phyloP scores from a whole-genome alignment of 495 filamentous ascomycete species.

The Xylona heveae region DNA sequence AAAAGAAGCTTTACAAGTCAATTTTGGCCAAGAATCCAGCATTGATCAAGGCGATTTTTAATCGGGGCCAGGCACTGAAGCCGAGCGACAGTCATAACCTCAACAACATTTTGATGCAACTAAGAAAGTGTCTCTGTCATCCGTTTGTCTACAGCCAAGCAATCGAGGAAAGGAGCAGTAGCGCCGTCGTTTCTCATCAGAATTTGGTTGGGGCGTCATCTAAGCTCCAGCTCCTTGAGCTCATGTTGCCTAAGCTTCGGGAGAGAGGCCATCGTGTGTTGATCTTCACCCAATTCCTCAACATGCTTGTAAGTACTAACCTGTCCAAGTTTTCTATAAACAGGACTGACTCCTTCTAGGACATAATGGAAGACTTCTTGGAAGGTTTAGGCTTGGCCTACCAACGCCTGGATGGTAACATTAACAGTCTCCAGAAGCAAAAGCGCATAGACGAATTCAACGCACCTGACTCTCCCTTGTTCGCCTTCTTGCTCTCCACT shows the following conservation, averaged over 20 bases:
- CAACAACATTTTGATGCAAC: constrained; percentile 87
- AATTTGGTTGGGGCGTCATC: constrained; percentile 81
- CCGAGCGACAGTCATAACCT: constrained; percentile 51
- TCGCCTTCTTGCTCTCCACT: constrained; percentile 82
- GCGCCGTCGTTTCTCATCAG: constrained; percentile 32
- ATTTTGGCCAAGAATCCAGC: constrained; percentile 77
- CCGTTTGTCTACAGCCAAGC: constrained; percentile 79
- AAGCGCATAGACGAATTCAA: constrained; percentile 88
- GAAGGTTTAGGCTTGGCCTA: constrained; percentile 43
- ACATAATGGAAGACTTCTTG: constrained; percentile 82
- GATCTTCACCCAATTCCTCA: constrained; percentile 90
- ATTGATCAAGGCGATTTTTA: constrained; percentile 73
- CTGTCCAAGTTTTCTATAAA: no score
- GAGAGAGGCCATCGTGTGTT: constrained; percentile 81
- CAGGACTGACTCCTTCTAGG: constrained; percentile 11
- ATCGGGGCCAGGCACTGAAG: constrained; percentile 26
- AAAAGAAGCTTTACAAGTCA: constrained; percentile 86
- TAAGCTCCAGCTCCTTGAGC: constrained; percentile 67
- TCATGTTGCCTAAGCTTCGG: constrained; percentile 79
- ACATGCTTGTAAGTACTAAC: constrained; percentile 37
- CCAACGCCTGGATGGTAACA: constrained; percentile 68
- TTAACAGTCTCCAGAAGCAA: constrained; percentile 69
- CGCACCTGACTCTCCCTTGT: constrained; percentile 55
- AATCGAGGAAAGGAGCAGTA: constrained; percentile 58
- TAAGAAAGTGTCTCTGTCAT: constrained; percentile 87